Evolutionary conservation across 306 rosid species (phyloP).

Genomic region (Sicyos baderoa): DNA sequence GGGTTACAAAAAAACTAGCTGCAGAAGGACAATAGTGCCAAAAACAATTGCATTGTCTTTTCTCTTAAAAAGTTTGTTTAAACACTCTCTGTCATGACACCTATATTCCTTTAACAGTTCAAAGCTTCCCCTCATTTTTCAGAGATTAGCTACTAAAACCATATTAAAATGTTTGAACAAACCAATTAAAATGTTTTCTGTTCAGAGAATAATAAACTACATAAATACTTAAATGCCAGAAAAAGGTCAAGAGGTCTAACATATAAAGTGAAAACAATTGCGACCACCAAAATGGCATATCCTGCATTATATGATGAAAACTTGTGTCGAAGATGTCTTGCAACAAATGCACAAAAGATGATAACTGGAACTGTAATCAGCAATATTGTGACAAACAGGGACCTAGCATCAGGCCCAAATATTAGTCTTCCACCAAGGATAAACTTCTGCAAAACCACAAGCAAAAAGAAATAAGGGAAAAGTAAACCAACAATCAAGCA

Average conservation of each 20-base stretch:
- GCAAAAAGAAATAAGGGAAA: neutral
- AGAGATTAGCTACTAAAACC: neutral
- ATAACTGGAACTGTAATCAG: slow-evolving; percentile 63
- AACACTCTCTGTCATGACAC: neutral
- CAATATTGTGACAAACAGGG: slow-evolving; percentile 61
- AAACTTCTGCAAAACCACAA: slow-evolving; percentile 62
- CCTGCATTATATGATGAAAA: slow-evolving; percentile 61
- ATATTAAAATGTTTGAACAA: neutral
- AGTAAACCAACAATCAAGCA: neutral
- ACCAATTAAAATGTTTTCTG: neutral
- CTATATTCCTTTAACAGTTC: neutral
- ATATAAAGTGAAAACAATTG: slow-evolving; percentile 55
- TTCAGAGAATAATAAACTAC: neutral
- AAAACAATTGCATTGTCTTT: neutral
- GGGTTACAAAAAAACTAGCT: neutral
- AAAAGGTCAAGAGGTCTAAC: slow-evolving; percentile 38
- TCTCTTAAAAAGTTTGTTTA: neutral
- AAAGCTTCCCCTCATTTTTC: neutral
- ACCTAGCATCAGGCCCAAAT: slow-evolving; percentile 89
- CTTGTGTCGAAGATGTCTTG: slow-evolving; percentile 75
- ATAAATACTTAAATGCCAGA: neutral
- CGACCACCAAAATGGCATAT: slow-evolving; percentile 56
- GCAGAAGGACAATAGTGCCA: neutral
- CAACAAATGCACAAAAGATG: slow-evolving; percentile 68
- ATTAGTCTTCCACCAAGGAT: slow-evolving; percentile 72